Evolutionary conservation across 2,329 filamentous ascomycete species (phyloP).

Genomic region (Xylariales sp.): DNA sequence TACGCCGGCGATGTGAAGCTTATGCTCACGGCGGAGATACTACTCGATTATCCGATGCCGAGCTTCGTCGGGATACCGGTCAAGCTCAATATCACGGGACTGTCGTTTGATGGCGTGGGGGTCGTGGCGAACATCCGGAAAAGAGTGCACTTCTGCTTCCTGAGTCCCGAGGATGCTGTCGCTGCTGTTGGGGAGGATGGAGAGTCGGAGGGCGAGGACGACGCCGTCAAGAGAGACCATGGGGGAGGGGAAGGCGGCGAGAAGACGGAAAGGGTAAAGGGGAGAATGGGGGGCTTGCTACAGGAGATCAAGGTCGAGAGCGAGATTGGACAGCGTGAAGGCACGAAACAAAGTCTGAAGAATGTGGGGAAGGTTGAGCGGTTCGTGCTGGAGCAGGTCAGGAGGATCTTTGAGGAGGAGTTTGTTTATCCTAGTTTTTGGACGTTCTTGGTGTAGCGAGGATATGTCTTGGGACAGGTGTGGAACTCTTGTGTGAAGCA

Average conservation of each 20-base stretch:
- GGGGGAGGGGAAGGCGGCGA: slow-evolving; percentile 23
- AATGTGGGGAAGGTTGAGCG: slow-evolving; percentile 98
- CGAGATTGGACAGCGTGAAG: slow-evolving; percentile 89
- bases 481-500: no score
- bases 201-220: slow-evolving; percentile 30
- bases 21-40: slow-evolving; percentile 87
- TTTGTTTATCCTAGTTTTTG: slow-evolving; percentile 98
- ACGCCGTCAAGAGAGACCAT: slow-evolving; percentile 15
- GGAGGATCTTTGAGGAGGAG: slow-evolving; percentile 96
- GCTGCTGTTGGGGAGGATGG: slow-evolving; percentile 58
- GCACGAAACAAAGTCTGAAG: slow-evolving; percentile 90
- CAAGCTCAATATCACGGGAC: slow-evolving; percentile 88
- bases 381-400: slow-evolving; percentile 93
- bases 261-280: slow-evolving; percentile 30
- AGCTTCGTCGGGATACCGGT: slow-evolving; percentile 95
- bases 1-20: slow-evolving; percentile 86
- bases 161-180: slow-evolving; percentile 86
- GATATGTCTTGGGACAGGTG: no score
- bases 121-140: slow-evolving; percentile 88
- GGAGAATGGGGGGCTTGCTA: slow-evolving; percentile 66
- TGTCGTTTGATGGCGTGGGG: slow-evolving; percentile 92
- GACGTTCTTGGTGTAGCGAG: slow-evolving; percentile 80
- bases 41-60: slow-evolving; percentile 97
- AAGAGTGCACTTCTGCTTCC: slow-evolving; percentile 87
- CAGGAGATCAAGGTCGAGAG: slow-evolving; percentile 96